These are phyloP conservation scores for Arthrobotrys sphaeroides DNA, from an alignment of 2,329 filamentous ascomycete species.

Conservation along the genomic window DNA sequence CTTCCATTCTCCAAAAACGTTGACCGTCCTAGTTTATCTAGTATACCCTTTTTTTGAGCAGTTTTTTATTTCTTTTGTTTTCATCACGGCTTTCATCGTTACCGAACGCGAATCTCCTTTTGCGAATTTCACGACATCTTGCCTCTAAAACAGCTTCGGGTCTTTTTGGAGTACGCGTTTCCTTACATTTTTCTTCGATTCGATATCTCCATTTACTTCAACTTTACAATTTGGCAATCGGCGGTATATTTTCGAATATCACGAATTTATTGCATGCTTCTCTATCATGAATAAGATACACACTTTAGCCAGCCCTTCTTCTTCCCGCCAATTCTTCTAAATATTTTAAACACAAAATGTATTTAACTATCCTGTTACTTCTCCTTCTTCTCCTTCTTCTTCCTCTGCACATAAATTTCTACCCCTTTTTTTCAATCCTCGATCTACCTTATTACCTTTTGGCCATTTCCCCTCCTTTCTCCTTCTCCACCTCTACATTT, in stretches of 20 bases:
- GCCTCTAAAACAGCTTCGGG: constrained; percentile 36
- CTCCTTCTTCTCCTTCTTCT: constrained; percentile 15
- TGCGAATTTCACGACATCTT: constrained; percentile 25
- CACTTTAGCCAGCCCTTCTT: constrained; percentile 34
- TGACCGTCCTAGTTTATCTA: constrained; percentile 53
- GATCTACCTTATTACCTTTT: constrained; percentile 2
- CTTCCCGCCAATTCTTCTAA: background rate
- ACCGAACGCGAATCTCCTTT: constrained; percentile 12
- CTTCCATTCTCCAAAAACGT: constrained; percentile 47
- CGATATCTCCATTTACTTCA: background rate
- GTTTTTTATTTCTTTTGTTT: constrained; percentile 26
- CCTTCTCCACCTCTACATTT: background rate
- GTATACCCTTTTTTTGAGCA: constrained; percentile 47
- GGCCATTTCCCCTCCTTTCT: background rate
- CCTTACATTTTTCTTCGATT: constrained; percentile 15
- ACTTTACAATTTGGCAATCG: constrained; percentile 50
- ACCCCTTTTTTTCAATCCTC: background rate
- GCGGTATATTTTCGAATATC: constrained; percentile 54
- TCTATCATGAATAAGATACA: constrained; percentile 52
- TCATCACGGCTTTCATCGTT: constrained; percentile 19
- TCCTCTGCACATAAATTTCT: constrained; percentile 46
- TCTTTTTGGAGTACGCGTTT: constrained; percentile 42
- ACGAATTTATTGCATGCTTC: constrained; percentile 53
- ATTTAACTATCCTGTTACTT: constrained; percentile 38
- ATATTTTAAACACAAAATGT: constrained; percentile 23